Conservation (phyloP, 2,329 filamentous ascomycete species). For the Verticillium albo-atrum region DNA sequence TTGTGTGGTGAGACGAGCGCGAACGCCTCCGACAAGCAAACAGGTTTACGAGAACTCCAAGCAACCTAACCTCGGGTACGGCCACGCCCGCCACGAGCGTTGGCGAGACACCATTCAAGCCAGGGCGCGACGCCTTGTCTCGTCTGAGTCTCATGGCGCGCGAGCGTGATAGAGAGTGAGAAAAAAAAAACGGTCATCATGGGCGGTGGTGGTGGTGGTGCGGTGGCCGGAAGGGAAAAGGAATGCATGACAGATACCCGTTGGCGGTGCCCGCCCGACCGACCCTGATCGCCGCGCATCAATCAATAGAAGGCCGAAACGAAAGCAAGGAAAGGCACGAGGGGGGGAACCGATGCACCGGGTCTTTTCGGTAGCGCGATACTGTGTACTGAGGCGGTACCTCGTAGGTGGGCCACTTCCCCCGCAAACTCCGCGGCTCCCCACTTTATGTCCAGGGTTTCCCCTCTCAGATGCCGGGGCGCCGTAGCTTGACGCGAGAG, state of each 20-base stretch:
- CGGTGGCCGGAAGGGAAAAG: neutral
- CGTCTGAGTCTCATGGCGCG: neutral
- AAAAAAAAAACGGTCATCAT: neutral
- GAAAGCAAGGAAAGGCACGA: neutral
- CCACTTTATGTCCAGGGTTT: neutral
- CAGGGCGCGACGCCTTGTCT: neutral
- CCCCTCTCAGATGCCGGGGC: neutral
- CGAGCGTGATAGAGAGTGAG: neutral
- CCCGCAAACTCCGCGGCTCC: constrained; percentile 1
- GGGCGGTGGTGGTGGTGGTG: neutral
- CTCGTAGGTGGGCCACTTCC: neutral
- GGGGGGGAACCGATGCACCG: neutral
- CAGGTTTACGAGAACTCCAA: neutral
- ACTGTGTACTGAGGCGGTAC: neutral
- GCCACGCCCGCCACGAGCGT: neutral
- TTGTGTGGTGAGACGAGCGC: neutral
- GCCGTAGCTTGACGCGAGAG: neutral
- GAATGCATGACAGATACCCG: neutral
- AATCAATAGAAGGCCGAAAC: neutral
- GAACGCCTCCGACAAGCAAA: neutral
- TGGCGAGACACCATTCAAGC: neutral
- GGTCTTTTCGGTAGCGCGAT: neutral
- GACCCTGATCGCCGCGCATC: neutral
- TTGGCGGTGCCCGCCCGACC: neutral
- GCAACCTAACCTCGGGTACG: neutral